Evolutionary conservation across 2,329 filamentous ascomycete species (phyloP).

Genomic region (Beauveria sp.): DNA sequence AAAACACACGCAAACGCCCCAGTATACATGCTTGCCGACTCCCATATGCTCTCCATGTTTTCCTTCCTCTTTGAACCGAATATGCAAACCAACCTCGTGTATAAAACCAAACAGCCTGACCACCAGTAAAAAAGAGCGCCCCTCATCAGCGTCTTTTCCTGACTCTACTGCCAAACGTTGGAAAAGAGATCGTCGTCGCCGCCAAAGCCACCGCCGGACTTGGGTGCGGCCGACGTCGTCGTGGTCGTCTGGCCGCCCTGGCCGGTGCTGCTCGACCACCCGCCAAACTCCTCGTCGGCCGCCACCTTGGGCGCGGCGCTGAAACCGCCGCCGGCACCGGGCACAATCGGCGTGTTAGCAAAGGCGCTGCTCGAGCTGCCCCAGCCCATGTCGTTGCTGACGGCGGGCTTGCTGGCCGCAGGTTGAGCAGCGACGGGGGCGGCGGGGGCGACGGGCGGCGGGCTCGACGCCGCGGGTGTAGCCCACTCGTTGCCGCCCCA

Average conservation of each 20-base stretch:
- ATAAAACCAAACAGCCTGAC: background rate
- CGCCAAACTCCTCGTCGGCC: constrained; percentile 91
- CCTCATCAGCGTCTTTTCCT: background rate
- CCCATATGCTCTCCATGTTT: background rate
- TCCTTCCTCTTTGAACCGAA: background rate
- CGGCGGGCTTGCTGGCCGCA: constrained; percentile 23
- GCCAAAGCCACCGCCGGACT: constrained; percentile 55
- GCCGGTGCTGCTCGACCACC: constrained; percentile 72
- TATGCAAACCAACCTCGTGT: background rate
- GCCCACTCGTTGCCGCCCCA: constrained; percentile 88
- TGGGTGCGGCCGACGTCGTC: constrained; percentile 32
- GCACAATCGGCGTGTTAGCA: constrained; percentile 52
- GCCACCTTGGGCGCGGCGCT: constrained; percentile 60
- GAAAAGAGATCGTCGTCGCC: constrained; percentile 83
- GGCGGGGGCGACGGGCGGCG: constrained; percentile 45
- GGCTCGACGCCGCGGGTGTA: constrained; percentile 42
- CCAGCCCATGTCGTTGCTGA: constrained; percentile 57
- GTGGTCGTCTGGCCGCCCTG: constrained; percentile 24
- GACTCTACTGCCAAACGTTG: constrained; percentile 81
- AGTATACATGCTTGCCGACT: constrained; percentile 10
- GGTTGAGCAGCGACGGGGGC: background rate
- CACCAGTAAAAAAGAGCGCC: background rate
- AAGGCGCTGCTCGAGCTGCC: constrained; percentile 40
- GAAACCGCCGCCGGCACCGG: constrained; percentile 58
- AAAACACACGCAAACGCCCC: constrained; percentile 5